Percentiles rank a stretch among this genome's conserved stretches.
These are phyloP conservation scores for Calycina herbarum DNA, from an alignment of 2,329 filamentous ascomycete genomes.

Conservation along the genomic window DNA sequence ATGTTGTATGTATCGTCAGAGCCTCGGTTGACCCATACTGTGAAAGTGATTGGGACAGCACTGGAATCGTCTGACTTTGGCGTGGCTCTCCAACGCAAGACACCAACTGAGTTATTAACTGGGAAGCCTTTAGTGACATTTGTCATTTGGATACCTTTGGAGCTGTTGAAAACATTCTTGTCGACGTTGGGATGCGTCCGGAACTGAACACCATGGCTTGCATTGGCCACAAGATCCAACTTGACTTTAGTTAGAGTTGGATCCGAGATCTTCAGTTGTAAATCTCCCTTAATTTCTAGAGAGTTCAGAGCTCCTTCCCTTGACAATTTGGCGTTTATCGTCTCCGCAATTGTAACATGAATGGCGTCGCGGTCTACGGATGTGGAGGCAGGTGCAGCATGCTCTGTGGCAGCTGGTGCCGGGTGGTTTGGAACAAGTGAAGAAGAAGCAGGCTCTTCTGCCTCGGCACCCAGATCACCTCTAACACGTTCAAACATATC, in stretches of 20 bases:
- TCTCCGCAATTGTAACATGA: slow-evolving; percentile 83
- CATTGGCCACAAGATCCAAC: slow-evolving; percentile 72
- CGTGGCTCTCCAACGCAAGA: slow-evolving; percentile 87
- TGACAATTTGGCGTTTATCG: slow-evolving; percentile 86
- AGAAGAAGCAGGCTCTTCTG: slow-evolving; percentile 62
- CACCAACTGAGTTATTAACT: slow-evolving; percentile 88
- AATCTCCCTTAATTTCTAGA: slow-evolving; percentile 86
- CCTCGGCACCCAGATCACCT: slow-evolving; percentile 84
- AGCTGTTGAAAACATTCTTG: slow-evolving; percentile 78
- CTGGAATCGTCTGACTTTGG: slow-evolving; percentile 78
- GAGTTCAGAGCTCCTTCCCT: slow-evolving; percentile 85
- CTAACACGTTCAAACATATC: slow-evolving; percentile 97
- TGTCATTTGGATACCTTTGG: slow-evolving; percentile 84
- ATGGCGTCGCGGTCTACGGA: slow-evolving; percentile 80
- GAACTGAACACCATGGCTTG: slow-evolving; percentile 85
- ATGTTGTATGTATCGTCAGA: slow-evolving; percentile 79
- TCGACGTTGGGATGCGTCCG: slow-evolving; percentile 97
- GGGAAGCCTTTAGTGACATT: slow-evolving; percentile 88
- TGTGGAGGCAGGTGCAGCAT: slow-evolving; percentile 60
- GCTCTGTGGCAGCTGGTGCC: slow-evolving; percentile 52
- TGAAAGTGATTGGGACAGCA: slow-evolving; percentile 90
- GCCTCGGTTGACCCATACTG: slow-evolving; percentile 94
- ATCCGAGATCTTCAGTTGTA: slow-evolving; percentile 88
- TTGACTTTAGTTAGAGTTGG: slow-evolving; percentile 88
- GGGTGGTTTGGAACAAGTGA: slow-evolving; percentile 63